phyloP scores from a whole-genome alignment of 768 basidiomycete genomes.

The Suillus ampliporus region DNA sequence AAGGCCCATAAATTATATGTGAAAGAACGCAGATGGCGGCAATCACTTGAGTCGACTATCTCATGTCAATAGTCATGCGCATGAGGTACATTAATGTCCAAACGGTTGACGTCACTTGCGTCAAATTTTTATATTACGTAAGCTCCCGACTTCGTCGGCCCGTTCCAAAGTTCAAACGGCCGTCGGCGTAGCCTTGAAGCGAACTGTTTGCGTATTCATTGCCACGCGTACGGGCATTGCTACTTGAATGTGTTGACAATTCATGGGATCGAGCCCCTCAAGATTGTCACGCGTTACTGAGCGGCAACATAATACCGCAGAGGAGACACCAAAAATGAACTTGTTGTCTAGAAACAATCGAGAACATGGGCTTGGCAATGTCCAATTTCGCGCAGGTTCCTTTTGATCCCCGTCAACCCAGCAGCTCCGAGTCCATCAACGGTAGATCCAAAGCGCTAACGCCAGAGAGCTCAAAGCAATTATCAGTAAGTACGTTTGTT shows the following conservation, averaged over 20 bases:
- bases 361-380: background rate
- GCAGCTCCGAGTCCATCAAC: background rate
- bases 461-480: background rate
- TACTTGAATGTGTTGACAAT: too few species aligned
- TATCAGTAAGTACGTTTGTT: background rate
- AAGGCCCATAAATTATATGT: background rate
- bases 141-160: too few species aligned
- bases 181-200: too few species aligned
- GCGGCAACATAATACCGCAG: background rate
- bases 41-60: background rate
- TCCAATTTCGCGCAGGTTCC: background rate
- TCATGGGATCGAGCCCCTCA: too few species aligned
- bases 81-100: too few species aligned
- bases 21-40: background rate
- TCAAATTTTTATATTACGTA: too few species aligned
- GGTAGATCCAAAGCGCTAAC: background rate
- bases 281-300: background rate
- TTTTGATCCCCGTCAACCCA: background rate
- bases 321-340: background rate
- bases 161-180: too few species aligned
- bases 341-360: background rate
- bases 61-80: too few species aligned
- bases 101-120: too few species aligned
- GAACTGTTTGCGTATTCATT: too few species aligned
- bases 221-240: too few species aligned